These are phyloP conservation scores for Malus domestica DNA, from an alignment of 306 rosid species.

Conservation along the genomic window DNA sequence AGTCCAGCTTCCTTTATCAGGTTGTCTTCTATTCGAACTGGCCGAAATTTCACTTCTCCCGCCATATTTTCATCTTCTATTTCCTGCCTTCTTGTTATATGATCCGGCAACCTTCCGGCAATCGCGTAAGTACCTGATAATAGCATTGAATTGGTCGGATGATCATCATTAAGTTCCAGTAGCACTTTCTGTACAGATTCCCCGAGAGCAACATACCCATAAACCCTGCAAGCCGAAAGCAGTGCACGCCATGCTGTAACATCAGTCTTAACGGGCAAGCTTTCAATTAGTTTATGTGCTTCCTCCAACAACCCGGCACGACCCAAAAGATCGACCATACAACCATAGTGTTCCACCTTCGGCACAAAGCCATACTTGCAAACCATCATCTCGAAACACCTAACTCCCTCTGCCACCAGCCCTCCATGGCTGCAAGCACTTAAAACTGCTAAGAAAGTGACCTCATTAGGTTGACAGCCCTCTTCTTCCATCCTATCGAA, in stretches of 20 bases:
- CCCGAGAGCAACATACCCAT: slow-evolving; percentile 50
- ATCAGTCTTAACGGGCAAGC: slow-evolving; percentile 52
- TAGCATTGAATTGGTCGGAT: slow-evolving; percentile 65
- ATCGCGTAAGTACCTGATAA: slow-evolving; percentile 50
- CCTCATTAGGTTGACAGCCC: slow-evolving; percentile 52
- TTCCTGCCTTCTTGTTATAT: slow-evolving; percentile 22
- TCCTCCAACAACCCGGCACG: slow-evolving; percentile 68
- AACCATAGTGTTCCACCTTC: slow-evolving; percentile 60
- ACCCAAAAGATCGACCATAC: slow-evolving; percentile 65
- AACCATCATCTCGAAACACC: slow-evolving; percentile 52
- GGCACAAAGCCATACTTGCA: slow-evolving; percentile 40
- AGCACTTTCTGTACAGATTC: slow-evolving; percentile 43
- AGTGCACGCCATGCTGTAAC: slow-evolving; percentile 64
- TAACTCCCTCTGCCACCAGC: slow-evolving; percentile 44
- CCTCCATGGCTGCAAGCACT: slow-evolving; percentile 78
- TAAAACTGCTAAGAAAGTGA: slow-evolving; percentile 53
- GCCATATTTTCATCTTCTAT: slow-evolving; percentile 20
- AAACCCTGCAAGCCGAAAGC: slow-evolving; percentile 63
- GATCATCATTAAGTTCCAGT: slow-evolving; percentile 31
- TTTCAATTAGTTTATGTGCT: slow-evolving; percentile 48
- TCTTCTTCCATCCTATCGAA: slow-evolving; percentile 48
- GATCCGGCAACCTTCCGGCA: slow-evolving; percentile 61
- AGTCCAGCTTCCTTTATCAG: slow-evolving; percentile 46
- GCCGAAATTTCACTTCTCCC: slow-evolving; percentile 10
- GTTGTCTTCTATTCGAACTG: slow-evolving; percentile 16